Conservation (phyloP, 2,329 filamentous ascomycete species). For the Calonectria pauciramosa region DNA sequence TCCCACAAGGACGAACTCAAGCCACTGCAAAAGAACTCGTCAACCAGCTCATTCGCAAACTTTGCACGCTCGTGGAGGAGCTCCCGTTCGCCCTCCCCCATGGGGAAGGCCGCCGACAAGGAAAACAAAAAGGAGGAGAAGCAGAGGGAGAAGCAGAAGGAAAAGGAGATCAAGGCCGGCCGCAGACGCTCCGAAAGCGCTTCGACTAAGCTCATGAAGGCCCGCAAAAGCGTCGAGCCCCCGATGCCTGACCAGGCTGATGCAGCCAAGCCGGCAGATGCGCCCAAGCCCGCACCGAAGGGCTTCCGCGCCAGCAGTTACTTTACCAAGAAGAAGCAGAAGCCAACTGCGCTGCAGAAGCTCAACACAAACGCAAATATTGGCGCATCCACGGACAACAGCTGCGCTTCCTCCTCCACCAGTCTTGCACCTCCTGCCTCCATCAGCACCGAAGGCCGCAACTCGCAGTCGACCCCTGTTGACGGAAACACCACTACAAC, state of each 20-base stretch:
- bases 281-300: slow-evolving; percentile 53
- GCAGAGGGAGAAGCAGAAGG: slow-evolving; percentile 2
- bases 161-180: slow-evolving; percentile 40
- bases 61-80: slow-evolving; percentile 67
- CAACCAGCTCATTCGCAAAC: slow-evolving; percentile 62
- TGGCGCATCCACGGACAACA: slow-evolving; percentile 56
- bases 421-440: slow-evolving; percentile 60
- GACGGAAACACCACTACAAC: slow-evolving; percentile 55
- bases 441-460: slow-evolving; percentile 51
- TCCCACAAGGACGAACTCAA: slow-evolving; percentile 40
- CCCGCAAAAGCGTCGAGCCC: slow-evolving; percentile 47
- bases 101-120: slow-evolving; percentile 46
- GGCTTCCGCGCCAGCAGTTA: slow-evolving; percentile 62
- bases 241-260: slow-evolving; percentile 45
- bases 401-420: slow-evolving; percentile 62
- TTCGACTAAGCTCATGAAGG: slow-evolving; percentile 43
- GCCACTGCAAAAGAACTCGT: slow-evolving; percentile 53
- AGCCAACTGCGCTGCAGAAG: slow-evolving; percentile 58
- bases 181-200: slow-evolving; percentile 43
- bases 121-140: slow-evolving; percentile 32
- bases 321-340: slow-evolving; percentile 63
- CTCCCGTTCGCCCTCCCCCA: slow-evolving; percentile 64
- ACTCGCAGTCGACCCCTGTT: slow-evolving; percentile 55
- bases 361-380: slow-evolving; percentile 48
- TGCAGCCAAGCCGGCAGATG: slow-evolving; percentile 48